A percentile compares a stretch with the other conserved stretches of the same genome.
These are phyloP conservation scores for Trebouxia gelatinosa DNA, from an alignment of 163 green algal genomes.

Conservation along the genomic window DNA sequence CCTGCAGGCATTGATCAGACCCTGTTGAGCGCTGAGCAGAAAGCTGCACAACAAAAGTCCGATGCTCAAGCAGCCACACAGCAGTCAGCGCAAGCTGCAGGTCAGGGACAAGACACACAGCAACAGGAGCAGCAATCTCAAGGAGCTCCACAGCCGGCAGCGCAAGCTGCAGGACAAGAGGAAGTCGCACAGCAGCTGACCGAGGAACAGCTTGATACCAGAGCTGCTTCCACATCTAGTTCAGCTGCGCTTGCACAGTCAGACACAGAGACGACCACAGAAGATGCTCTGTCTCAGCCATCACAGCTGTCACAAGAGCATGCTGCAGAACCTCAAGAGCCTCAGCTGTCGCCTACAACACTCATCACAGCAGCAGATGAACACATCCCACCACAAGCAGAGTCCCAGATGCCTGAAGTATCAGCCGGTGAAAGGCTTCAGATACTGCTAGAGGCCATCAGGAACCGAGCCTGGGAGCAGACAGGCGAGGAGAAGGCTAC, in stretches of 20 bases:
- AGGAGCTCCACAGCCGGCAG: background rate
- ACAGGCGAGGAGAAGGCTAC: background rate
- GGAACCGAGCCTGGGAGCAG: constrained; percentile 9
- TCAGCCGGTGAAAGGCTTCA: background rate
- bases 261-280: background rate
- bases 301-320: background rate
- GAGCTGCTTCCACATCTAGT: background rate
- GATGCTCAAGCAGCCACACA: too few relatives aligned
- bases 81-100: constrained; percentile 15
- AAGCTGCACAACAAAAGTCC: too few relatives aligned
- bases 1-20: too few relatives aligned
- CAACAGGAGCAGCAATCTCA: background rate
- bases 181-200: background rate
- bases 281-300: background rate
- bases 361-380: background rate
- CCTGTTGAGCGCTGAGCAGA: too few relatives aligned
- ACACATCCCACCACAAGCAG: background rate
- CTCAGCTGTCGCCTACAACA: background rate
- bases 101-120: background rate
- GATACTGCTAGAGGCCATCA: background rate
- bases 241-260: background rate
- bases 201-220: background rate
- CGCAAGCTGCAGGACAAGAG: background rate
- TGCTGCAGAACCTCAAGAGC: background rate
- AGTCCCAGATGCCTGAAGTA: too few relatives aligned